Evolutionary conservation across 441 rosid genomes (phyloP).

Genomic region (Corymbia citriodora): DNA sequence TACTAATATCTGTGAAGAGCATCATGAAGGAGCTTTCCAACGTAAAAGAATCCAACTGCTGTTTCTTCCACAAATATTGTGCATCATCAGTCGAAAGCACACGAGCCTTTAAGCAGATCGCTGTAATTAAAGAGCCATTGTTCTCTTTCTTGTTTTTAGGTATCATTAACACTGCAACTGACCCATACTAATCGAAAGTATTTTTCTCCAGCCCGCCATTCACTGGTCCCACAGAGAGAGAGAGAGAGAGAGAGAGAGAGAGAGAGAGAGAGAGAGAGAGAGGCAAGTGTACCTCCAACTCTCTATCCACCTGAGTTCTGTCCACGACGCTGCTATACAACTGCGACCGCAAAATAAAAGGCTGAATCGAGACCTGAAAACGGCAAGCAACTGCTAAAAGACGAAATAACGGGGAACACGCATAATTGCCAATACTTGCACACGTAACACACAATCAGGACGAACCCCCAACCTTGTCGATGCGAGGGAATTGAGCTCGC

Average conservation of each 20-base stretch:
- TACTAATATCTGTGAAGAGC: neutral
- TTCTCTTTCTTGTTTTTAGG: neutral
- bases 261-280: neutral
- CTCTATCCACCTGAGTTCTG: slow-evolving; percentile 91
- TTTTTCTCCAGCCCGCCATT: neutral
- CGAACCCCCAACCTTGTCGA: slow-evolving; percentile 47
- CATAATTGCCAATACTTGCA: neutral
- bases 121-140: neutral
- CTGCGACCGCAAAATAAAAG: slow-evolving; percentile 83
- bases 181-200: neutral
- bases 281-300: slow-evolving; percentile 55
- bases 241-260: slow-evolving; percentile 4
- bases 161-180: neutral
- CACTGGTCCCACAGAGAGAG: neutral
- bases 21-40: neutral
- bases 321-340: slow-evolving; percentile 80
- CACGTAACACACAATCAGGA: neutral
- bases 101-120: neutral
- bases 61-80: neutral
- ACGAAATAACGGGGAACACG: neutral
- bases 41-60: neutral
- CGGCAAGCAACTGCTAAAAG: neutral
- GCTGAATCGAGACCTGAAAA: slow-evolving; percentile 57
- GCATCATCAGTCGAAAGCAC: neutral
- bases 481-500: slow-evolving; percentile 84